Evolutionary conservation across 495 filamentous ascomycete species (phyloP).

Genomic region (Podospora comata): DNA sequence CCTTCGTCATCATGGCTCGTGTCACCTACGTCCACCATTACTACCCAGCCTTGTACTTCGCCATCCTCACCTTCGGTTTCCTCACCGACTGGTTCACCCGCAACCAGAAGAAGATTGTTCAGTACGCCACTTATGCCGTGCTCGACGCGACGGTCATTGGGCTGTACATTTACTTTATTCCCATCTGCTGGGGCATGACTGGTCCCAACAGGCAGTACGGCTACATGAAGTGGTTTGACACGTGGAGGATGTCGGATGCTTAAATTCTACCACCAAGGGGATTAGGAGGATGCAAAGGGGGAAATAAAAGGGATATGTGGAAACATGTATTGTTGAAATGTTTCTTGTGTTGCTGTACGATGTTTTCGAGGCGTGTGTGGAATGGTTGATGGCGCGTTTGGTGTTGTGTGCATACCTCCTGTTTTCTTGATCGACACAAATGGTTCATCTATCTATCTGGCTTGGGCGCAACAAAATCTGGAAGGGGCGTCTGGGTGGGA

Average conservation of each 20-base stretch:
- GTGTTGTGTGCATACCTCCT: too few species aligned
- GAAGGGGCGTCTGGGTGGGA: too few species aligned
- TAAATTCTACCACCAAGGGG: constrained; percentile 14
- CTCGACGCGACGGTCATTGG: constrained; percentile 72
- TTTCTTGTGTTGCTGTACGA: not conserved
- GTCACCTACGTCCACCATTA: constrained; percentile 99
- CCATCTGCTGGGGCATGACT: constrained; percentile 96
- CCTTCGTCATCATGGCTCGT: constrained; percentile 94
- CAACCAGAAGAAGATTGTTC: constrained; percentile 55
- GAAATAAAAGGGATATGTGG: not conserved
- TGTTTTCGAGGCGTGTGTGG: not conserved
- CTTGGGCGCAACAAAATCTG: not conserved
- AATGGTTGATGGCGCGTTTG: too few species aligned
- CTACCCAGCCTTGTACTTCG: constrained; percentile 98
- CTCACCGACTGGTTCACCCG: constrained; percentile 77
- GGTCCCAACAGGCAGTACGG: constrained; percentile 78
- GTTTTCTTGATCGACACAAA: too few species aligned
- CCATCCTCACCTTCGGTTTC: constrained; percentile 87
- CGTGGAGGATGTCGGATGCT: constrained; percentile 62
- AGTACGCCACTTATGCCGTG: constrained; percentile 62
- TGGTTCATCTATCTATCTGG: too few species aligned
- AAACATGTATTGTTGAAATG: not conserved
- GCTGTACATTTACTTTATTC: constrained; percentile 83
- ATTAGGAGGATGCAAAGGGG: not conserved
- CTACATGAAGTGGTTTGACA: constrained; percentile 87